These are phyloP conservation scores for Agaricus blazei DNA, from an alignment of 768 basidiomycete genomes.

Conservation along the genomic window DNA sequence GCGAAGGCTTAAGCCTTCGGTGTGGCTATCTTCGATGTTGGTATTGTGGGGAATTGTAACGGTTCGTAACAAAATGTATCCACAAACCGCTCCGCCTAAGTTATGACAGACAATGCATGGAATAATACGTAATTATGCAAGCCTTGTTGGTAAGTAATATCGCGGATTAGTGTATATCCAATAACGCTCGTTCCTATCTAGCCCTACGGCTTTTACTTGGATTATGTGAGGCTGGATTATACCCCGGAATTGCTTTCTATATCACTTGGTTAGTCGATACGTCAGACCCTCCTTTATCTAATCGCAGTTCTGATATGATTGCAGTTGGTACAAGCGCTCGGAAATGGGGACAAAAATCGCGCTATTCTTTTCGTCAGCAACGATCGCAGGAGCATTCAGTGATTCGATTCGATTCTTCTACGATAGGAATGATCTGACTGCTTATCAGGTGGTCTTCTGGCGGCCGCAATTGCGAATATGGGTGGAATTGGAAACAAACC, in stretches of 20 bases:
- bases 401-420: constrained; percentile 11
- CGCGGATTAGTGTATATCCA: background rate
- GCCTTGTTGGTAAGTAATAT: constrained; percentile 46
- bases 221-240: constrained; percentile 53
- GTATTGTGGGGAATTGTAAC: constrained; percentile 44
- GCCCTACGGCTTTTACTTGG: constrained; percentile 63
- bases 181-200: constrained; percentile 16
- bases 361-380: constrained; percentile 77
- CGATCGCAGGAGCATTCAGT: constrained; percentile 75
- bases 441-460: constrained; percentile 51
- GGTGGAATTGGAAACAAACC: constrained; percentile 58
- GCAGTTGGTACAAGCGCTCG: constrained; percentile 74
- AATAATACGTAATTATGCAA: constrained; percentile 53
- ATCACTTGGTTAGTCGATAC: constrained; percentile 42
- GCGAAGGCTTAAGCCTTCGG: constrained; percentile 55
- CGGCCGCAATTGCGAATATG: constrained; percentile 67
- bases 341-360: constrained; percentile 72
- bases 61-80: constrained; percentile 21
- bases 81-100: constrained; percentile 1
- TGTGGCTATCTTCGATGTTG: constrained; percentile 56
- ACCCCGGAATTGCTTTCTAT: constrained; percentile 57
- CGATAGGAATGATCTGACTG: background rate
- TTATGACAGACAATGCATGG: constrained; percentile 57
- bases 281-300: background rate
- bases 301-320: background rate